A percentile compares a stretch with the other conserved stretches of the same genome.
Conservation (phyloP, 768 basidiomycete species). For the Cyathus striatus region DNA sequence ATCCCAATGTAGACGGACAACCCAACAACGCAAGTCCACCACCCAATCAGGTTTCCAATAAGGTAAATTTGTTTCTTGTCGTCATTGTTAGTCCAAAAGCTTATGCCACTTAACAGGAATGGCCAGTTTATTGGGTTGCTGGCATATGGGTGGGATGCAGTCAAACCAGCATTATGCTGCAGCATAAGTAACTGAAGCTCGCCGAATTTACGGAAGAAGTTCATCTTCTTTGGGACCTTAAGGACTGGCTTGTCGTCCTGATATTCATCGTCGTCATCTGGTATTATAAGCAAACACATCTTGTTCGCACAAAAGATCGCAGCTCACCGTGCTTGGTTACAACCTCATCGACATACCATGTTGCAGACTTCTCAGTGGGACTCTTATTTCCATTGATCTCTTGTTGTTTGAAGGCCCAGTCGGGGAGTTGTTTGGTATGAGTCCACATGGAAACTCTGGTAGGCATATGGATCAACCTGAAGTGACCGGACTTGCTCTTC, state of each 20-base stretch:
- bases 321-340: slow-evolving; percentile 65
- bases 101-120: slow-evolving; percentile 92
- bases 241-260: slow-evolving; percentile 35
- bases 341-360: slow-evolving; percentile 88
- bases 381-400: slow-evolving; percentile 99
- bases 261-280: slow-evolving; percentile 38
- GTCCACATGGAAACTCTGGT: slow-evolving; percentile 97
- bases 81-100: slow-evolving; percentile 93
- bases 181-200: slow-evolving; percentile 95
- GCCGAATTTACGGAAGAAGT: slow-evolving; percentile 92
- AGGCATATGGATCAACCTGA: slow-evolving; percentile 82
- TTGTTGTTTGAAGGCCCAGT: slow-evolving; percentile 97
- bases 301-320: too few species aligned
- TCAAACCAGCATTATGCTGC: slow-evolving; percentile 98
- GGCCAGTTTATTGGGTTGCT: slow-evolving; percentile 98
- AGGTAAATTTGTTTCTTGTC: slow-evolving; percentile 92
- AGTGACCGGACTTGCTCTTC: slow-evolving; percentile 93
- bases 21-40: slow-evolving; percentile 90
- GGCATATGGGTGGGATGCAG: slow-evolving; percentile 96
- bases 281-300: too few species aligned
- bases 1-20: slow-evolving; percentile 88
- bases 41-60: slow-evolving; percentile 89
- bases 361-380: slow-evolving; percentile 69
- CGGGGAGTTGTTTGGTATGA: slow-evolving; percentile 76
- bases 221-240: slow-evolving; percentile 76